Conservation (phyloP, 306 rosid genomes). For the Dalbergia cultrata region DNA sequence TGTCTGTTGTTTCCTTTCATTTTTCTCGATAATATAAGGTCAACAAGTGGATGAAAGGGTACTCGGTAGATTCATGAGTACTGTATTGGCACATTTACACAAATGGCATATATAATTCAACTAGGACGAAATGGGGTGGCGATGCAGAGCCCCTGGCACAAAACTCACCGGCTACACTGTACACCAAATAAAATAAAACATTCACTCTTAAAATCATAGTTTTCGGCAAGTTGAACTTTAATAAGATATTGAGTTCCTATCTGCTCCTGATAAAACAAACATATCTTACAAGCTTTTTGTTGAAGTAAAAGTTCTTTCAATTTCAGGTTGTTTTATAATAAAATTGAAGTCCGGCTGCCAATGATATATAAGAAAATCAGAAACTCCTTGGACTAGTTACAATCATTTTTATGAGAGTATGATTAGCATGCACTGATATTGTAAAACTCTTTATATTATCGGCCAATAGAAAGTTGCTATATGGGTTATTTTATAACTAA, state of each 20-base stretch:
- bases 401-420: too few species aligned
- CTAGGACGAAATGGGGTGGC: neutral
- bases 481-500: too few species aligned
- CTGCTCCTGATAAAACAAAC: conserved; percentile 11
- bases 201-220: neutral
- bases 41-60: conserved; percentile 8
- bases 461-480: too few species aligned
- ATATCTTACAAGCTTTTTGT: conserved; percentile 16
- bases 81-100: neutral
- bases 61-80: neutral
- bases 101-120: neutral
- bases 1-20: neutral
- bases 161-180: conserved; percentile 2
- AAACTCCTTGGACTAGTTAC: too few species aligned
- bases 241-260: neutral
- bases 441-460: too few species aligned
- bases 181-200: conserved; percentile 6
- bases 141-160: conserved; percentile 46
- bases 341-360: neutral
- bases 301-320: neutral
- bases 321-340: neutral
- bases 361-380: neutral
- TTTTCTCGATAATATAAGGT: neutral
- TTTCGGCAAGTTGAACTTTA: conserved; percentile 21
- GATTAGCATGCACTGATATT: too few species aligned